Percentiles rank a stretch among this genome's conserved stretches.
These are phyloP conservation scores for Ophiostoma fasciatum DNA, from an alignment of 2,329 filamentous ascomycete genomes.

Conservation along the genomic window DNA sequence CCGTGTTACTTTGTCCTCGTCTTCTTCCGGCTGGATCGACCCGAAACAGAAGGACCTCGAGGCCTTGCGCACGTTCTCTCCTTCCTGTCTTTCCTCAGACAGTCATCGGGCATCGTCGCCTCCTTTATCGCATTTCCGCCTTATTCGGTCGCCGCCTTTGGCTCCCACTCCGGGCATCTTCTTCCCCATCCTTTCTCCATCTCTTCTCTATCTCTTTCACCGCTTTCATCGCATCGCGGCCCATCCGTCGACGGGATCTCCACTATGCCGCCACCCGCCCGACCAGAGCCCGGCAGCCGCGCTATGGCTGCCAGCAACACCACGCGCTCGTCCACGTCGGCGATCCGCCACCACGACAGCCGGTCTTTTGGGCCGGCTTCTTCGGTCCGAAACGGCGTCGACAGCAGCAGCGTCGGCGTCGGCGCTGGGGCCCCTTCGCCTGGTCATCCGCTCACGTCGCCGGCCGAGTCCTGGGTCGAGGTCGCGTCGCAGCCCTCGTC, in stretches of 20 bases:
- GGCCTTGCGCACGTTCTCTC: too few species aligned
- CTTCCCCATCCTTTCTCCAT: not conserved
- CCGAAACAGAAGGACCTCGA: too few species aligned
- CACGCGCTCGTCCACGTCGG: slow-evolving; percentile 3
- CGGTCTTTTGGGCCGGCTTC: too few species aligned
- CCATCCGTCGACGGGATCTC: not conserved
- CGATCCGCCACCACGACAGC: slow-evolving; percentile 19
- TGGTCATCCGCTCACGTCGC: too few species aligned
- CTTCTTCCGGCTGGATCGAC: too few species aligned
- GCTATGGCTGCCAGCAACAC: slow-evolving; percentile 2
- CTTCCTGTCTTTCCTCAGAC: too few species aligned
- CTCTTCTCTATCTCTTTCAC: not conserved
- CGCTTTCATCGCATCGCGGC: not conserved
- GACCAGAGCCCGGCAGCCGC: slow-evolving; percentile 6
- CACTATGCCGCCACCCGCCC: slow-evolving; percentile 6
- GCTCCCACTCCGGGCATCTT: too few species aligned
- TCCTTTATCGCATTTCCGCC: too few species aligned
- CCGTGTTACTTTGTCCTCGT: not conserved
- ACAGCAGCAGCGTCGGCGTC: slow-evolving; percentile 11
- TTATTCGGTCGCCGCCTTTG: too few species aligned
- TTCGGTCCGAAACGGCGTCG: not conserved
- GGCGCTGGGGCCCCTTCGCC: too few species aligned
- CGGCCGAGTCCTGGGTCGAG: slow-evolving; percentile 87
- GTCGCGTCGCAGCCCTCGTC: slow-evolving; percentile 86
- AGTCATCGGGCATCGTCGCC: too few species aligned